Base-by-base conservation (phyloP, 1,139 yeast genomes). In the Yamadazyma triangularis region DNA sequence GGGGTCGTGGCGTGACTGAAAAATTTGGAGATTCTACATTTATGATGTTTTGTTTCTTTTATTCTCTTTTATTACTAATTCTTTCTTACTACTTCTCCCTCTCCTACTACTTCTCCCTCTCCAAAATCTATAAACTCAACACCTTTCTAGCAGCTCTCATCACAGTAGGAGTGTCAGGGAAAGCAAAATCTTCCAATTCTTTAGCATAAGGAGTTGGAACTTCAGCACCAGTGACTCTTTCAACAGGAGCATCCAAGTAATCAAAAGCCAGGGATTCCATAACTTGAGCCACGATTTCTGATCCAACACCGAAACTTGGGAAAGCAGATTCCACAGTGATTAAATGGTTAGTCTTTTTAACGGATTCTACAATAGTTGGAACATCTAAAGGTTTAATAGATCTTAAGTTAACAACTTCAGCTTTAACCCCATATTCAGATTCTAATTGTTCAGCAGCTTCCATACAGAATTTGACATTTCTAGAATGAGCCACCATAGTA, bases 261-360 rank as follows among this genome's bases (percentile, higher is more conserved):
- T 93, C 98, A 50, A 91, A 91, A 35, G 95, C 97, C 65, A 89
- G 97, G 34, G 95, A 79, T 71, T 93, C 99, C 96, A 91, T 88
- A 56, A 93, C 75, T 68, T 88, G 96, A 42, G 97, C 98, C 58
- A 91, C 80, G 53, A 93, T 85, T 73, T 93, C 99, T 34, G 97
- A 86, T 53, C 98, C 98, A 47, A 93, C 94, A 68, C 98, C 97
- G 56, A 87, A 91, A 36, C 88, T 93, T 50, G 98, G 98, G 94
- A 79, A 93, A 38, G 95, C 96, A 34, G 95, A 82, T 71, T 93
- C 98, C 42, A 91, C 96, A 32, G 97, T 82, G 51, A 93, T 80
- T 63, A 89, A 77, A 59, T 94, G 95, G 73, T 88, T 85, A 50
- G 99, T 93, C 79, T 93, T 93, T 77, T 88, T 91, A 56, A 91